Base-by-base conservation (phyloP, 768 basidiomycete genomes). In the Ephemerocybe angulata region DNA sequence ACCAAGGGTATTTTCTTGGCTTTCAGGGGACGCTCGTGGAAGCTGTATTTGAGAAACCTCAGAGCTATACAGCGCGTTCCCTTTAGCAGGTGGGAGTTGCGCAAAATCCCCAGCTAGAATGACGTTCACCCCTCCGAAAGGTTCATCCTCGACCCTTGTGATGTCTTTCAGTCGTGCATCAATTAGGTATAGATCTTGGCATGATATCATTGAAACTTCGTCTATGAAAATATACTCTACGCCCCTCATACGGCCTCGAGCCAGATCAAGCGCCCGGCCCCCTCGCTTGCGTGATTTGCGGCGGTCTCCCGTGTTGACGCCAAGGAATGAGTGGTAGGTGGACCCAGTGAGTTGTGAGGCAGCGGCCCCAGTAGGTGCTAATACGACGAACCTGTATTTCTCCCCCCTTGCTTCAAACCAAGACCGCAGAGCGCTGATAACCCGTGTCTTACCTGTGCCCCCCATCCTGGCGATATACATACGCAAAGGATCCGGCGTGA, bases 51-150 rank as follows among this genome's bases (percentile, higher is more conserved):
- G 4, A 6, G 17, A 7, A 6, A 22, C 43, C 22, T 46, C 4
- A 24, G 21, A 8, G 13, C 13, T 38, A 13, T 13, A 40, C 22
- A 52, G 21, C 4, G n/a, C 19, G 22, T 37, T 4, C 13, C 50
- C n/a, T 10, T 25, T 25, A 19, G 31, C 27, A 15, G 70, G 76
- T 3, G 73, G 74, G 2, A 78, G 60, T 52, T 78, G 76, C 5
- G 70, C 75, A 68, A 79, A 76, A 59, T 78, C 75, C 3, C 76
- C 74, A 12, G 73, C 73, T 54, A 78, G 68, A 19, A 78, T 70
- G 50, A 77, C 67, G 53, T 72, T 75, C 12, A 73, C 59, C 0
- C 74, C 72, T 19, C 73, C 75, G 65, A 68, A 70, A 17, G 65
- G 56, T 13, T 40, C 15, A 11, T 65, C 56, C 31, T 46, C n/a